Percentiles rank a stretch among this genome's conserved stretches.
Evolutionary conservation across 2,329 filamentous ascomycete genomes (phyloP).

Genomic region (Claviceps fusiformis): DNA sequence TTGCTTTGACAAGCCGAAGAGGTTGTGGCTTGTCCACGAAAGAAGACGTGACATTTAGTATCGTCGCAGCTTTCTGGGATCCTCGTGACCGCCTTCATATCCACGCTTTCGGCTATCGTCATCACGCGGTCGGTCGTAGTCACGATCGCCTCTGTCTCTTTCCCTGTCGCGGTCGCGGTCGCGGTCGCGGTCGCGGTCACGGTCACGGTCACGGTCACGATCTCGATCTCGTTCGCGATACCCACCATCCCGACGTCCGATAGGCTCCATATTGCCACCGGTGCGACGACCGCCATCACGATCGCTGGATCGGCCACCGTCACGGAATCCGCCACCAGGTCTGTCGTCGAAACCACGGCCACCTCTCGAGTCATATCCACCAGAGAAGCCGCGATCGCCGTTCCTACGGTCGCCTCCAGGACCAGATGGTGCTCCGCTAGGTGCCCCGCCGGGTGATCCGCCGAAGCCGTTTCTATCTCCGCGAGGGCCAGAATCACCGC

Average conservation of each 20-base stretch:
- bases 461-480: conserved; percentile 31
- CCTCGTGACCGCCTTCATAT: conserved; percentile 71
- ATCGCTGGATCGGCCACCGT: conserved; percentile 22
- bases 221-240: conserved; percentile 38
- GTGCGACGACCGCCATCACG: conserved; percentile 32
- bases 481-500: conserved; percentile 23
- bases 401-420: conserved; percentile 33
- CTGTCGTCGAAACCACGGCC: conserved; percentile 48
- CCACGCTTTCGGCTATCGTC: conserved; percentile 52
- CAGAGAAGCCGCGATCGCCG: conserved; percentile 29
- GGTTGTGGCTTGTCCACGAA: neutral
- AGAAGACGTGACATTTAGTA: conserved; percentile 30
- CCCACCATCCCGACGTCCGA: conserved; percentile 52
- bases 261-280: conserved; percentile 74
- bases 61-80: conserved; percentile 53
- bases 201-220: conserved; percentile 45
- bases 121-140: conserved; percentile 42
- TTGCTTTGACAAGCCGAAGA: neutral
- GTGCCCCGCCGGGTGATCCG: conserved; percentile 30
- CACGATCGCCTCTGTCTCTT: conserved; percentile 8
- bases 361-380: conserved; percentile 40
- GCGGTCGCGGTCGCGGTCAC: conserved; percentile 16
- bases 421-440: conserved; percentile 47
- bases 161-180: conserved; percentile 27
- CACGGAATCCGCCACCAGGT: conserved; percentile 30